Evolutionary conservation across 2,329 filamentous ascomycete species (phyloP).

Genomic region (Botrytis fragariae): DNA sequence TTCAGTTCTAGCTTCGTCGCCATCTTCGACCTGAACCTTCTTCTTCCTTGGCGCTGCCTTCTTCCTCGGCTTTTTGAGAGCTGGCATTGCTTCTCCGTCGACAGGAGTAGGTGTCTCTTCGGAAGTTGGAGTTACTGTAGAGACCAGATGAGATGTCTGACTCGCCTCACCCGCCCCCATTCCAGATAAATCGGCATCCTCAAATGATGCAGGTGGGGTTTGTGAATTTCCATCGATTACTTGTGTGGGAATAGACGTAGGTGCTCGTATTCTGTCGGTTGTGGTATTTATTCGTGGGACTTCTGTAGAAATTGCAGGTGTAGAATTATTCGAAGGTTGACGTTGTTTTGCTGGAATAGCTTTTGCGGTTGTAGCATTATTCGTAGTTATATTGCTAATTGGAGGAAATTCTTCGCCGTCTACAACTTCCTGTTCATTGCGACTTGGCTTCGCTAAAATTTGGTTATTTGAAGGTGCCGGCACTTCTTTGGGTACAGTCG

Average conservation of each 20-base stretch:
- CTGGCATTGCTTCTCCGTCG: neutral
- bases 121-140: constrained; percentile 30
- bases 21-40: constrained; percentile 28
- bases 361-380: neutral
- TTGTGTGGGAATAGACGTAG: neutral
- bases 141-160: constrained; percentile 28
- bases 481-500: neutral
- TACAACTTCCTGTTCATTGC: neutral
- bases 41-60: constrained; percentile 25
- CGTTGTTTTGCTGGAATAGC: neutral
- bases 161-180: constrained; percentile 11
- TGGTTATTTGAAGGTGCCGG: neutral
- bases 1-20: constrained; percentile 29
- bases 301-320: neutral
- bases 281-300: neutral
- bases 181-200: constrained; percentile 11
- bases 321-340: neutral
- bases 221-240: neutral
- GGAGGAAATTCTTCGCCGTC: neutral
- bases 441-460: neutral
- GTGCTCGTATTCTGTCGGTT: neutral
- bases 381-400: neutral
- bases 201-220: neutral
- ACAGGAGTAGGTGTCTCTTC: constrained; percentile 31
- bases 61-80: constrained; percentile 13